Percentiles rank a stretch among this genome's conserved stretches.
Evolutionary conservation across 306 rosid species (phyloP).

Genomic region (Trifolium fragiferum): DNA sequence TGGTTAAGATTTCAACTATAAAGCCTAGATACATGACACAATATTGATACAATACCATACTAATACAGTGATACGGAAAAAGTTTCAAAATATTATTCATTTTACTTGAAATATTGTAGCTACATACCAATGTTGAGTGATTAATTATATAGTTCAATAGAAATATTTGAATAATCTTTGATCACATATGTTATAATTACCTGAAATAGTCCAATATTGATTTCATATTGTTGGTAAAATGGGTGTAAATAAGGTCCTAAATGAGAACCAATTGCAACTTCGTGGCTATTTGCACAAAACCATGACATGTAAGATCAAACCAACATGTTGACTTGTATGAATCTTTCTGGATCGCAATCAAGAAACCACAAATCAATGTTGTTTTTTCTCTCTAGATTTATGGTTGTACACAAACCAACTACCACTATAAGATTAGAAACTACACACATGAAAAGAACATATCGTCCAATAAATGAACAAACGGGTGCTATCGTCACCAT

Average conservation of each 20-base stretch:
- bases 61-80: not conserved
- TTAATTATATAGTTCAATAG: too few species aligned
- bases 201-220: constrained; percentile 50
- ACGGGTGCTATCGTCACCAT: constrained; percentile 54
- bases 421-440: not conserved
- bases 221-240: constrained; percentile 38
- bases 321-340: constrained; percentile 67
- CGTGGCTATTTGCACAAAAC: constrained; percentile 61
- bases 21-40: too few species aligned
- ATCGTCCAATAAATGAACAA: constrained; percentile 65
- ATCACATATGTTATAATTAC: constrained; percentile 38
- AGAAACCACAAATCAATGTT: not conserved
- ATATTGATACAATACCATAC: too few species aligned
- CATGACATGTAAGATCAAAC: constrained; percentile 66
- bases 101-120: too few species aligned
- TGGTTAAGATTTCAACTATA: not conserved
- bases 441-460: constrained; percentile 26
- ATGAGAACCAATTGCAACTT: constrained; percentile 50
- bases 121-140: too few species aligned
- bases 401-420: not conserved
- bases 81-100: too few species aligned
- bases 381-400: not conserved
- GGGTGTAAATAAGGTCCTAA: constrained; percentile 42
- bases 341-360: constrained; percentile 50
- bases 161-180: too few species aligned